Evolutionary conservation across 306 rosid genomes (phyloP).

Genomic region (Cajanus cajan): DNA sequence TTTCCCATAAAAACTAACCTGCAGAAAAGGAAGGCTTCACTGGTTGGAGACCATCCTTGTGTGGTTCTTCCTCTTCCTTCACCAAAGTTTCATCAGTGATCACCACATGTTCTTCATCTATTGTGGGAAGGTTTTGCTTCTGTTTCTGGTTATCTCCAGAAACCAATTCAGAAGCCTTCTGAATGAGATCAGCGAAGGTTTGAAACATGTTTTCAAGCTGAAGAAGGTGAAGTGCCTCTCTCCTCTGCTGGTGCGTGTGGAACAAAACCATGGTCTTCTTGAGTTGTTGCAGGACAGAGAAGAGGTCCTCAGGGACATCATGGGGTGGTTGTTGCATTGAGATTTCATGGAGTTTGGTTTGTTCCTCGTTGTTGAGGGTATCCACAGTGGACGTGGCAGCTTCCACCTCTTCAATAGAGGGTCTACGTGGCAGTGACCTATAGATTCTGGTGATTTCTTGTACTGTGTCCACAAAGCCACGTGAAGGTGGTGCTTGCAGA

Average conservation of each 20-base stretch:
- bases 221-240: constrained; percentile 61
- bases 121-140: constrained; percentile 17
- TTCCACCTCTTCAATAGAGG: constrained; percentile 75
- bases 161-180: constrained; percentile 64
- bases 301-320: constrained; percentile 59
- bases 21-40: constrained; percentile 46
- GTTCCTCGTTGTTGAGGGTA: constrained; percentile 60
- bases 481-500: constrained; percentile 38
- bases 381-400: constrained; percentile 65
- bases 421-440: constrained; percentile 77
- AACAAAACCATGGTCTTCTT: constrained; percentile 57
- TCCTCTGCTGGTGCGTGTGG: constrained; percentile 58
- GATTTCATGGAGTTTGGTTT: constrained; percentile 59
- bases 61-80: constrained; percentile 30
- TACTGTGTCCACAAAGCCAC: constrained; percentile 46
- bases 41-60: constrained; percentile 25
- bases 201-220: constrained; percentile 60
- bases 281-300: constrained; percentile 57
- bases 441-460: constrained; percentile 61
- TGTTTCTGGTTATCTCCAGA: constrained; percentile 47
- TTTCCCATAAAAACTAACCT: constrained; percentile 42
- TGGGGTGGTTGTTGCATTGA: constrained; percentile 41
- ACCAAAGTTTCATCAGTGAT: constrained; percentile 42
- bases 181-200: constrained; percentile 72
- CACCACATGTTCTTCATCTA: constrained; percentile 1